These are phyloP conservation scores for Astragalus membranaceus DNA, from an alignment of 306 rosid genomes.

Conservation along the genomic window DNA sequence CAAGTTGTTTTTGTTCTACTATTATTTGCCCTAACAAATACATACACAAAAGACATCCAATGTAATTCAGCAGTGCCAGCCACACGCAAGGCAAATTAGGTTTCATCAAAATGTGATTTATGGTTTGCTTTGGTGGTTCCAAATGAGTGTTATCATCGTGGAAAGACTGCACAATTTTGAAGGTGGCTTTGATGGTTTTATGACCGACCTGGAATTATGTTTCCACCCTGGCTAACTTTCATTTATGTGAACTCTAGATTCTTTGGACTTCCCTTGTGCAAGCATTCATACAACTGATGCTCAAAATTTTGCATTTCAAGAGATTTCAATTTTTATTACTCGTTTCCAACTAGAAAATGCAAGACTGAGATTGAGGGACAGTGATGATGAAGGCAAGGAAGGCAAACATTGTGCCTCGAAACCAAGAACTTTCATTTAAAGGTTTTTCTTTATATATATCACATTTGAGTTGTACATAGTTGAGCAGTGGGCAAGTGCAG, in stretches of 20 bases:
- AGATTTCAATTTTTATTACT: not conserved
- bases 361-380: not conserved
- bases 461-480: not conserved
- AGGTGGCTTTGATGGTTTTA: not conserved
- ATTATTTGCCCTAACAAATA: constrained; percentile 73
- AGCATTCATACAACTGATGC: not conserved
- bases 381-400: not conserved
- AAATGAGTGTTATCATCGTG: not conserved
- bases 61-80: constrained; percentile 36
- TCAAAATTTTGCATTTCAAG: constrained; percentile 21
- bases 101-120: not conserved
- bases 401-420: not conserved
- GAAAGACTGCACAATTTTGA: constrained; percentile 9
- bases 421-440: not conserved
- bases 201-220: constrained; percentile 1
- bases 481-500: not conserved
- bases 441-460: not conserved
- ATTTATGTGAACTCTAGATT: not conserved
- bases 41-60: constrained; percentile 59
- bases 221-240: not conserved
- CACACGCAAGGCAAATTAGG: constrained; percentile 58
- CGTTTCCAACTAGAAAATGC: not conserved
- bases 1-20: constrained; percentile 80
- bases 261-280: constrained; percentile 13
- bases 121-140: not conserved